Evolutionary conservation across 805 yeast genomes (phyloP), one percentile per base, ranked within the genome.

Genomic region (Danielia oregonensis): DNA sequence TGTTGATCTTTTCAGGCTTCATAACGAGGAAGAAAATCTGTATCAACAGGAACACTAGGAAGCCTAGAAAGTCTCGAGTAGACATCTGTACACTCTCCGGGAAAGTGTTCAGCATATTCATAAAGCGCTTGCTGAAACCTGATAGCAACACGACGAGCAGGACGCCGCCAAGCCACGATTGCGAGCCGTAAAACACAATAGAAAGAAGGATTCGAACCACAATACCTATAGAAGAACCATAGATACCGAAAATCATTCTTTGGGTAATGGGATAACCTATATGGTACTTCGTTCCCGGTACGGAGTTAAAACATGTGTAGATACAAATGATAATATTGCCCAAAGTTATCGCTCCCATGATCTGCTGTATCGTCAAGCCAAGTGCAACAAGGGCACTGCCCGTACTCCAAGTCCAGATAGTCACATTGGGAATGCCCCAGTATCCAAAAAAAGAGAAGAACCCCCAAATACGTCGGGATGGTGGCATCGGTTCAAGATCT

Each of bases 311-410:
- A 28, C 43, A 36, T 3, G 39, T 36, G 35, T 36, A 39, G 10
- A 36, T 23, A 15, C 40, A 36, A 13, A 39, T 39, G 21, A 39
- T 4, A 9, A 36, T 23, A 24, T 39, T 39, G 16, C 37, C 43
- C 4, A 39, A 6, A 8, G 43, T 39, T 7, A 39, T n/a, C n/a
- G 40, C 40, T 4, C 40, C 43, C 40, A 39, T 39, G 7, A 34
- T 33, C 15, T 39, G 35, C n/a, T 33, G 33, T 14, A 33, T 30
- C 12, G 26, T 36, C 15, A 39, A 24, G 13, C 29, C 34, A 3
- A 31, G 22, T 3, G 15, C 28, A 5, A 31, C 12, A 4, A 31
- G 23, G 8, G 29, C 29, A 14, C 23, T 7, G 7, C 34, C 34
- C 9, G 34, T 31, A 12, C 23, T 15, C 34, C 34, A 31, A n/a